Base-by-base conservation (phyloP, 106 monocot species). In the Dendrobium nobile region DNA sequence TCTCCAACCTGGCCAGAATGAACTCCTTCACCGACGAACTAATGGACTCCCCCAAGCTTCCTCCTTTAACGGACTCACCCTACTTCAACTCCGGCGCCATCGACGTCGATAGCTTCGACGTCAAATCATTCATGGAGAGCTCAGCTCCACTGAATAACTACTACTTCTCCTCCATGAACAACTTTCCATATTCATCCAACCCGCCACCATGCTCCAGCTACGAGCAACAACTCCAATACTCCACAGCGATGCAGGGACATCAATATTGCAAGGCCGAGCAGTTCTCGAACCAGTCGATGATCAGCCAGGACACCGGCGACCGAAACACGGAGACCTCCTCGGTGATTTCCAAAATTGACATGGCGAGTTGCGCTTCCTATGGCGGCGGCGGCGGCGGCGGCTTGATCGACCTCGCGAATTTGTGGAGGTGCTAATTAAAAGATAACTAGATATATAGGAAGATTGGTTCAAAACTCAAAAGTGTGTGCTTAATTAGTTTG, bases 311-410 rank as follows among this genome's bases (percentile, higher is more conserved):
- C 70, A 91, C 94, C 10, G 87, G 89, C 8, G 87, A 87, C 44
- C 65, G 88, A 26, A 91, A 89, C 82, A 87, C 86, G 33, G 91
- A 91, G 83, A 94, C 87, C 72, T 94, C 94, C 1, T 91, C 90
- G 11, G 87, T 77, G 37, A 70, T 37, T 33, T 27, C 70, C 61
- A 61, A 61, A 22, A 70, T 37, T 13, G 70, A 70, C 7, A 37
- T 70, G 70, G 37, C 37, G 70, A 70, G 70, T n/a, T 70, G 70
- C 70, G 27, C 70, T 70, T 70, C 70, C 15, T 70, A 31, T n/a
- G 27, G 37, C 70, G 70, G 70, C 70, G 70, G 4, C 33, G 70
- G 11, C 64, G 64, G 7, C 31, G 31, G 31, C 31, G 31, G n/a
- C 0, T 4, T 70, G 16, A 16, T 20, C 2, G 70, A 70, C 70